Percentiles rank a stretch among this genome's conserved stretches.
These are phyloP conservation scores for Cytidiella melzeri DNA, from an alignment of 768 basidiomycete genomes.

Conservation along the genomic window DNA sequence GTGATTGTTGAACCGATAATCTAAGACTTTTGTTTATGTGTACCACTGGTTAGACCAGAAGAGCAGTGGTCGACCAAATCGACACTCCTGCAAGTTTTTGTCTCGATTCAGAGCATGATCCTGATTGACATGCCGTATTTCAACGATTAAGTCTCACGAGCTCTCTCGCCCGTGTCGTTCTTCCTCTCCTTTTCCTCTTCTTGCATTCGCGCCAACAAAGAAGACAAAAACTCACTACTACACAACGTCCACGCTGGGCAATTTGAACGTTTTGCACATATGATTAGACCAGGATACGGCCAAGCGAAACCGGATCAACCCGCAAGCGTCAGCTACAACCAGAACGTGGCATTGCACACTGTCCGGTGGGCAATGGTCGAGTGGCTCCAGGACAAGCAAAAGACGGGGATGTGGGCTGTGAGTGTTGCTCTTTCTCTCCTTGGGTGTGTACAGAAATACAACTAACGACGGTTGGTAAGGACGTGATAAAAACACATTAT, in stretches of 20 bases:
- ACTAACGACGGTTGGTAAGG: too few relatives aligned
- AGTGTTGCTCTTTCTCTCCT: conserved; percentile 14
- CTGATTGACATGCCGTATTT: conserved; percentile 48
- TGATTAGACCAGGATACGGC: conserved; percentile 42
- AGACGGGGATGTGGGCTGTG: conserved; percentile 42
- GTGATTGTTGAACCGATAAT: not conserved
- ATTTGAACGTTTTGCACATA: not conserved
- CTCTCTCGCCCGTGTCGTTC: not conserved
- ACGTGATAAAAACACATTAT: conserved; percentile 46
- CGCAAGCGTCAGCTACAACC: conserved; percentile 42
- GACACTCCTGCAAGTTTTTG: conserved; percentile 51
- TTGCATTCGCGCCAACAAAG: not conserved
- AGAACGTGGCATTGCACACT: conserved; percentile 36
- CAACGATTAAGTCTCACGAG: conserved; percentile 39
- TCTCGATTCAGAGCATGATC: conserved; percentile 57
- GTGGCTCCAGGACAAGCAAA: conserved; percentile 41
- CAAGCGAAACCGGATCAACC: conserved; percentile 29
- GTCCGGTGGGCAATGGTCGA: conserved; percentile 48
- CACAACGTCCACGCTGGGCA: too few relatives aligned
- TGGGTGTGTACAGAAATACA: too few relatives aligned
- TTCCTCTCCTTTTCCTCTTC: conserved; percentile 8
- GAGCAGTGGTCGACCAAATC: conserved; percentile 45
- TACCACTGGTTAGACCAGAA: conserved; percentile 33
- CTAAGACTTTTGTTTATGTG: not conserved
- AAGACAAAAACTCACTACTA: too few relatives aligned